phyloP scores from a whole-genome alignment of 1,284 basidiomycete species.

The Agaricales sp. region DNA sequence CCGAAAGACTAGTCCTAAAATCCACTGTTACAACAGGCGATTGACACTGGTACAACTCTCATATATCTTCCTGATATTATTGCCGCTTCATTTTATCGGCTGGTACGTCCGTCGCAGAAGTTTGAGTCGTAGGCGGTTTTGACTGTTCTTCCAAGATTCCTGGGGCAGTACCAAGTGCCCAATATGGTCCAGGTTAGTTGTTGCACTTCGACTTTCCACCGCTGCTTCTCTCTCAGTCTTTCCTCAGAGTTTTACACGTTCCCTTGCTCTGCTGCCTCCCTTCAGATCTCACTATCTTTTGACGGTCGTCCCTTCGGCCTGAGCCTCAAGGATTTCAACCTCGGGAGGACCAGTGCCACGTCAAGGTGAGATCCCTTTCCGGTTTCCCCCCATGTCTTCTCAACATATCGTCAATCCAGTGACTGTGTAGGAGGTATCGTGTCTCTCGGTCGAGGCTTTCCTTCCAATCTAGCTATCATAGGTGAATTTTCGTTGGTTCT shows the following conservation, averaged over 20 bases:
- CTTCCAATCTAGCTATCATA: constrained; percentile 48
- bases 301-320: constrained; percentile 40
- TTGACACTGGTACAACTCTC: constrained; percentile 53
- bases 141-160: constrained; percentile 30
- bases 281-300: constrained; percentile 40
- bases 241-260: constrained; percentile 37
- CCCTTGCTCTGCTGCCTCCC: constrained; percentile 28
- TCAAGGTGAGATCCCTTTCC: constrained; percentile 9
- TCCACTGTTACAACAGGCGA: constrained; percentile 26
- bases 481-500: constrained; percentile 22
- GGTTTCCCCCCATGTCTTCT: constrained; percentile 6
- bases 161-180: constrained; percentile 26
- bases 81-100: constrained; percentile 29
- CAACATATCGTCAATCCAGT: constrained; percentile 13
- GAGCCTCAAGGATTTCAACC: constrained; percentile 54
- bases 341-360: constrained; percentile 26
- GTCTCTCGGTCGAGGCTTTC: constrained; percentile 34
- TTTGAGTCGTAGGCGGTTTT: not conserved
- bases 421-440: constrained; percentile 65
- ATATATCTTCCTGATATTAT: constrained; percentile 38
- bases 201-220: not conserved
- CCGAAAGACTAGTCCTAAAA: not conserved
- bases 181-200: constrained; percentile 31
- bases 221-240: not conserved
- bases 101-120: constrained; percentile 18